Evolutionary conservation across 345 rosid genomes (phyloP).

Genomic region (Eucalyptus virginea): DNA sequence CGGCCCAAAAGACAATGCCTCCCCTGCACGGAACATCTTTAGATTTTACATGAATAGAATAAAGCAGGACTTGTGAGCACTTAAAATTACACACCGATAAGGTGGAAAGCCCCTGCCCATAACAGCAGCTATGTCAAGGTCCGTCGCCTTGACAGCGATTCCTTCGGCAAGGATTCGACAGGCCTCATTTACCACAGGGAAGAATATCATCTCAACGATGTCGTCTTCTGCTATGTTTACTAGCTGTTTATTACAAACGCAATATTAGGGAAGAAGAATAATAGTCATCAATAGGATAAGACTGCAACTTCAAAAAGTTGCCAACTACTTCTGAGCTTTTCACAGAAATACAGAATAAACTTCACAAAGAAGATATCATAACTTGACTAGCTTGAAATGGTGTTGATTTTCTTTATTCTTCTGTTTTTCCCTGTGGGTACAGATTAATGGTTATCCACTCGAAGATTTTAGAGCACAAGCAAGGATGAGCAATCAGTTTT

Average conservation of each 20-base stretch:
- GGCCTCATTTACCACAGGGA: conserved; percentile 95
- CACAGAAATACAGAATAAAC: not conserved
- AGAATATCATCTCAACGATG: conserved; percentile 86
- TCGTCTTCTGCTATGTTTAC: conserved; percentile 63
- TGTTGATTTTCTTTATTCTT: not conserved
- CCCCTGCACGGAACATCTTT: conserved; percentile 12
- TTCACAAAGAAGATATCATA: not conserved
- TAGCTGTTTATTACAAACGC: conserved; percentile 24
- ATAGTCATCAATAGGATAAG: not conserved
- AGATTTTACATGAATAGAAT: not conserved
- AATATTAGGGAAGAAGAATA: not conserved
- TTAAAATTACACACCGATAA: conserved; percentile 42
- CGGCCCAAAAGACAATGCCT: conserved; percentile 40
- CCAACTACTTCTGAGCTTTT: not conserved
- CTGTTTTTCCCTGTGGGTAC: not conserved
- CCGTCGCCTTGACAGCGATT: conserved; percentile 86
- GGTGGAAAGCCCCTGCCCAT: conserved; percentile 99
- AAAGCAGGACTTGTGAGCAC: not conserved
- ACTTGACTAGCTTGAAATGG: not conserved
- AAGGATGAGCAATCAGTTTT: not conserved
- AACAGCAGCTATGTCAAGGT: conserved; percentile 78
- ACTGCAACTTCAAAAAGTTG: not conserved
- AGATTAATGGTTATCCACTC: not conserved
- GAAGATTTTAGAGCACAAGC: not conserved
- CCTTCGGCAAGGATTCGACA: conserved; percentile 91